Base-by-base conservation (phyloP, 2,329 filamentous ascomycete genomes). In the Bipolaris sorokiniana region DNA sequence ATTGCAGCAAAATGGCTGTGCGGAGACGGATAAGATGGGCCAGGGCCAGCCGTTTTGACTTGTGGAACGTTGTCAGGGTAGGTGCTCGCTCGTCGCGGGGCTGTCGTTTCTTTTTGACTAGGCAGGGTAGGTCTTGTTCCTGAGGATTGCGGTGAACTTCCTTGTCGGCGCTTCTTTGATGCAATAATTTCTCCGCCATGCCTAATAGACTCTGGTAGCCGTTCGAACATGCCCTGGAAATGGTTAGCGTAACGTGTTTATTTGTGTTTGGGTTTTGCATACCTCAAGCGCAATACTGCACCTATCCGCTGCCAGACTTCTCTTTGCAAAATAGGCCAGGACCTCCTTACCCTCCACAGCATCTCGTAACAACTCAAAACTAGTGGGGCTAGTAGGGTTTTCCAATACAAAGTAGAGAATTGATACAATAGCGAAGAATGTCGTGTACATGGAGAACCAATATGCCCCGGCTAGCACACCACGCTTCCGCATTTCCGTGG, bases 281-380 rank as follows among this genome's bases (percentile, higher is more conserved):
- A 94, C 91, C 72, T 87, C 85, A 26, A 99, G 82, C 38, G 91
- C 89, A 44, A 82, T 83, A 1, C 90, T 91, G 69, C 96, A 95
- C 59, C 91, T 84, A 72, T 97, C 92, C 3, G 95, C 95, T 34
- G 93, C 92, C 82, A 96, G 84, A 71, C 92, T 97, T 68, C 90
- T 89, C 67, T 90, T 88, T 2, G 92, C 90, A 56, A 98, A 83
- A 15, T 87, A 88, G 48, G 88, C 86, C 58, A 98, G 85, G 61
- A 93, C 91, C 62, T 94, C 89, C 70, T 90, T 90, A 16, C 94
- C 95, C 61, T 92, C 90, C 59, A 88, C 84, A 0, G 93, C 94
- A 77, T 98, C 94, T 51, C 88, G 88, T 58, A 97, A 80, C 20
- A 97, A 89, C 60, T 96, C 92, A 49, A 89, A 84, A 5, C 89